Base-by-base conservation (phyloP, 176 grass and related monocot species). In the Oryza officinalis region DNA sequence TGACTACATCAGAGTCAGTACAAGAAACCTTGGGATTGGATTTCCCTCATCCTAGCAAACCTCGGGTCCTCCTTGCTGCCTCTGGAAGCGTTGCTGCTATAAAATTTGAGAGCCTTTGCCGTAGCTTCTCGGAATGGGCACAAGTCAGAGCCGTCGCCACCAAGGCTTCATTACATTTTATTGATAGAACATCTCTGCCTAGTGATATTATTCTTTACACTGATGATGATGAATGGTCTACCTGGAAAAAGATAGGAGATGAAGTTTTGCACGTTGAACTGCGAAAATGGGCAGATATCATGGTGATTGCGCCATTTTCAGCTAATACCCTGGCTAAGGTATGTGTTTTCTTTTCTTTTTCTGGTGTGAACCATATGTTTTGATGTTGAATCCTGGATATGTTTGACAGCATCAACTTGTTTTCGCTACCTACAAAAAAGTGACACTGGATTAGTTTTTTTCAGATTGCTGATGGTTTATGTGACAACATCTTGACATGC, bases 311-410 rank as follows among this genome's bases (percentile, higher is more conserved):
- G 1, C 96, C 93, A 41, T 43, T 99, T 47, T 99, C 93, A 45
- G 96, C 96, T 83, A 99, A 96, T 70, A 94, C 96, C 17, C 81
- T 99, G 49, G 96, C 91, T 37, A 99, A 99, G 96, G 93, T 99
- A 57, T 25, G 18, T 25, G 13, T 10, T 41, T 41, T 10, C 0
- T 40, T 40, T 40, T 10, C 33, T 1, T 33, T 79, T 65, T 44
- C 57, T 27, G 18, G 22, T 72, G 35, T 59, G 6, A 59, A 83
- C 38, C 17, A 10, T 72, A 30, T 45, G 9, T 46, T 32, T 72
- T 63, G 3, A 74, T 47, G 37, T 33, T 3, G 37, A 32, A 33
- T 71, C 4, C 81, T 72, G 38, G 46, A 64, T 33, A 4, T 5
- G 27, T 35, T 65, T 71, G 14, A 82, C 15, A 26, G 40, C 32